These are phyloP conservation scores for Ramularia collo-cygni DNA, from an alignment of 2,329 filamentous ascomycete species.

Conservation along the genomic window DNA sequence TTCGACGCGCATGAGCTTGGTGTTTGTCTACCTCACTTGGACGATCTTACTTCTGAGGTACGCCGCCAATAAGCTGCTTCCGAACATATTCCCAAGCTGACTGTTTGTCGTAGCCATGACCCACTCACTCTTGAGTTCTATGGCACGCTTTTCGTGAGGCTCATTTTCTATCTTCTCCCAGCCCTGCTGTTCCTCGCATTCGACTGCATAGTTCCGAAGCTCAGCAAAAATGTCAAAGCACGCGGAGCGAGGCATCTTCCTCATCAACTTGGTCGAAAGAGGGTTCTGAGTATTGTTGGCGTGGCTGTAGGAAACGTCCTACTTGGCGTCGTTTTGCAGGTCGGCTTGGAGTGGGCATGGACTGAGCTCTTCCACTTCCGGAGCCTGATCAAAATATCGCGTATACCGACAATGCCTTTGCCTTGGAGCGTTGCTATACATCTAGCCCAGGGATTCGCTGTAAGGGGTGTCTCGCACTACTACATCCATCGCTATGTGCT, in stretches of 20 bases:
- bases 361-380: conserved; percentile 47
- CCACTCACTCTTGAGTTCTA: conserved; percentile 69
- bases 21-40: conserved; percentile 92
- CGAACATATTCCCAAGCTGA: conserved; percentile 5
- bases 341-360: conserved; percentile 47
- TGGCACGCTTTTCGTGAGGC: conserved; percentile 60
- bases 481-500: conserved; percentile 63
- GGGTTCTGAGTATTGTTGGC: conserved; percentile 44
- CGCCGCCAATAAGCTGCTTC: background rate
- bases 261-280: conserved; percentile 33
- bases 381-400: conserved; percentile 52
- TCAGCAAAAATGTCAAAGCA: conserved; percentile 63
- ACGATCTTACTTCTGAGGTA: conserved; percentile 61
- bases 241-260: conserved; percentile 51
- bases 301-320: conserved; percentile 52
- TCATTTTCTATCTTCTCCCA: conserved; percentile 66
- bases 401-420: conserved; percentile 45
- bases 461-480: conserved; percentile 63
- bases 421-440: conserved; percentile 56
- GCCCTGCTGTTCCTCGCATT: conserved; percentile 66
- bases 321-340: conserved; percentile 49
- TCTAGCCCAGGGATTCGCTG: conserved; percentile 45
- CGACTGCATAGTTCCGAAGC: conserved; percentile 62
- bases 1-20: conserved; percentile 71
- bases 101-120: conserved; percentile 50